Percentiles rank a stretch among this genome's conserved stretches.
Conservation (phyloP, 2,329 filamentous ascomycete species). For the Cryphonectria radicalis region DNA sequence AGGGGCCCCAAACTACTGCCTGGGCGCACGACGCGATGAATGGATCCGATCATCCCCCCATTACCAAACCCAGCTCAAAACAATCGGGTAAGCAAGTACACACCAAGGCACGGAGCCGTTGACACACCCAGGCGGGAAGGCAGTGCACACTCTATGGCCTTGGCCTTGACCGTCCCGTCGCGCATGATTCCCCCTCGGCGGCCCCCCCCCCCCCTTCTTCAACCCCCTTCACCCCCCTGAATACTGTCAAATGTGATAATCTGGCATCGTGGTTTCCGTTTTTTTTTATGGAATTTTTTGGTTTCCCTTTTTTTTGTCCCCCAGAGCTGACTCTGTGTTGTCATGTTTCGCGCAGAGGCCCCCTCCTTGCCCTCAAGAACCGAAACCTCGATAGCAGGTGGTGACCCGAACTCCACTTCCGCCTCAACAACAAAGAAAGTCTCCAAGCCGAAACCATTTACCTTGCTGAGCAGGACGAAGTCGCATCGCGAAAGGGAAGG, state of each 20-base stretch:
- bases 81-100: slow-evolving; percentile 38
- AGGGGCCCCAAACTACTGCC: slow-evolving; percentile 29
- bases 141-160: background rate
- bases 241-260: background rate
- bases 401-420: slow-evolving; percentile 42
- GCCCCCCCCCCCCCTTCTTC: too few species aligned
- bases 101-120: background rate
- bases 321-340: slow-evolving; percentile 24
- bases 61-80: slow-evolving; percentile 38
- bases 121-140: slow-evolving; percentile 5
- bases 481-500: slow-evolving; percentile 57
- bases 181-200: background rate
- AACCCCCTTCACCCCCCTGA: background rate
- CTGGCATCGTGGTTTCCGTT: background rate
- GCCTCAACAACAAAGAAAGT: slow-evolving; percentile 44
- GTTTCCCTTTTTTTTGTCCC: background rate
- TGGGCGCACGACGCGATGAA: slow-evolving; percentile 26
- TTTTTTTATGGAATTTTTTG: background rate
- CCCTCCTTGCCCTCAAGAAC: slow-evolving; percentile 53
- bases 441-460: slow-evolving; percentile 60
- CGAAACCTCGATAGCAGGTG: slow-evolving; percentile 55
- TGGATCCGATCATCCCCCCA: slow-evolving; percentile 36
- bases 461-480: slow-evolving; percentile 54
- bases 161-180: background rate
- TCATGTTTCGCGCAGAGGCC: slow-evolving; percentile 38